Base-by-base conservation (phyloP, 106 monocot species). In the Dioscorea zingiberensis region DNA sequence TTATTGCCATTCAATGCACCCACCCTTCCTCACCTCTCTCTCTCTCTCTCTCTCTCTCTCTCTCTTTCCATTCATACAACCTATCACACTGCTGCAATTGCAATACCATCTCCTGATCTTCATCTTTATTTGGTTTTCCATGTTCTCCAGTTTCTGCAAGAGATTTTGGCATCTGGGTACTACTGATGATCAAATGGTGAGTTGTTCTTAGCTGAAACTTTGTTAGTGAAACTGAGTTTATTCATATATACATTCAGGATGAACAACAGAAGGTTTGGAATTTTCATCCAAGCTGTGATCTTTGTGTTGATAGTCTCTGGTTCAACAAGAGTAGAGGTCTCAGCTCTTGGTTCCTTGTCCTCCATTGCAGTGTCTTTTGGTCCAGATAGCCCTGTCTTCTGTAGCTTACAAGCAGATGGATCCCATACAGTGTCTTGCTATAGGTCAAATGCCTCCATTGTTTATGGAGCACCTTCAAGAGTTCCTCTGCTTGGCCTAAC, bases 291-390 rank as follows among this genome's bases (percentile, higher is more conserved):
- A 82, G 71, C 55, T 44, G 25, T 71, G 21, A 22, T 70, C 55
- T 54, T 81, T 58, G 62, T 68, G 32, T 27, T 86, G 17, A 44
- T 86, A 15, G 54, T 75, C 19, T 58, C 24, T 9, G 25, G 54
- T 29, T 59, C 59, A 12, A 18, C 32, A 22, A 27, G 14, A 27
- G 0, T 62, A 27, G 69, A 54, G 16, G 77, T 73, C 24, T 71
- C 61, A n/a, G 81, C 68, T 48, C 98, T 99, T 16, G 98, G 98
- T 6, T 99, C 93, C 30, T 93, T 99, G 98, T 89, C 92, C 44
- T 86, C 93, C 67, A 98, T 98, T 30, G 89, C 98, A 2, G 98
- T 92, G 19, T 93, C 98, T 18, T 98, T 93, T 44, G 98, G 98
- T 13, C 93, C 86, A 69, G 79, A 87, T 49, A 93, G 98, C 13